phyloP scores from a whole-genome alignment of 1,139 yeast species.

The Protomyces gravidus region DNA sequence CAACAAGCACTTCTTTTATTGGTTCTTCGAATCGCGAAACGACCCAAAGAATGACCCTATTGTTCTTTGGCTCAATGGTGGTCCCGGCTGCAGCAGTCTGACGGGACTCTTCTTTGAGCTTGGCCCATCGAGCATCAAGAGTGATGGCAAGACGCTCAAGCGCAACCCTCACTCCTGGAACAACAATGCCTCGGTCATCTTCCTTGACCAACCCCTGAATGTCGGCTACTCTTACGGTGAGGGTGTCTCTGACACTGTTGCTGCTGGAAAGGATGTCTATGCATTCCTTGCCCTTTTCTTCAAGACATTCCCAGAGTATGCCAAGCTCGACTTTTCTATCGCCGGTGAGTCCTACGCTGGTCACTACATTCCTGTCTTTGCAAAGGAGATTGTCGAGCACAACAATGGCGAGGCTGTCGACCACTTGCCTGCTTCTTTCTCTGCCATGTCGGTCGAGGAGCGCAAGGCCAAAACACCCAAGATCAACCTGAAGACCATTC shows the following conservation, averaged over 20 bases:
- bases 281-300: constrained; percentile 88
- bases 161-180: constrained; percentile 83
- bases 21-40: constrained; percentile 87
- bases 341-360: constrained; percentile 99
- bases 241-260: constrained; percentile 64
- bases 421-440: constrained; percentile 24
- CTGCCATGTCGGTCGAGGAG: constrained; percentile 7
- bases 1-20: constrained; percentile 74
- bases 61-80: constrained; percentile 84
- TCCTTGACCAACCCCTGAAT: constrained; percentile 91
- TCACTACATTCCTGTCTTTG: constrained; percentile 92
- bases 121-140: constrained; percentile 74
- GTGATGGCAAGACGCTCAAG: constrained; percentile 58
- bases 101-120: constrained; percentile 89
- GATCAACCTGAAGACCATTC: constrained; percentile 77
- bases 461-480: constrained; percentile 51
- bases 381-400: constrained; percentile 77
- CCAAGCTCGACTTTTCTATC: constrained; percentile 73
- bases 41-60: constrained; percentile 83
- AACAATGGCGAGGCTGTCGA: constrained; percentile 34
- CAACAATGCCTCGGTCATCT: constrained; percentile 80
- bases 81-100: constrained; percentile 75
- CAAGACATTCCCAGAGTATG: constrained; percentile 82
- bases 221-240: constrained; percentile 83
- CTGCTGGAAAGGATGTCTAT: constrained; percentile 90